Base-by-base conservation (phyloP, 148 eudicot species). In the Selenicereus undatus region DNA sequence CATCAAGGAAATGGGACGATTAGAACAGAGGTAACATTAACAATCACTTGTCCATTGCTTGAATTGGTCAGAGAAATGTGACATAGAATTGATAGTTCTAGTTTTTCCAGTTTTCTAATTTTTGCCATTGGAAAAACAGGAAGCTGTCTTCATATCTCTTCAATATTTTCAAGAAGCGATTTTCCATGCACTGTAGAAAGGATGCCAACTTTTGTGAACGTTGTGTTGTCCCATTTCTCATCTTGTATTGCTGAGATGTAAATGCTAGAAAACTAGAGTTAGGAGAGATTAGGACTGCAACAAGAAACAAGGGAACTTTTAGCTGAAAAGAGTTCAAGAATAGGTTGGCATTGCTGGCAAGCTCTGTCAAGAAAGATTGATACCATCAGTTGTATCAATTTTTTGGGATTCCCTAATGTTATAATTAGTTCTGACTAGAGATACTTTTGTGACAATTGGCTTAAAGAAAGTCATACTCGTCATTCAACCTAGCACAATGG, bases 1-100 rank as follows among this genome's bases (percentile, higher is more conserved):
- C 76, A 92, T 90, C 99, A 93, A 92, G 95, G 99, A 81, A 96
- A 98, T 82, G 88, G 99, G 80, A 96, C 98, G 56, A 96, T 96
- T 77, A 89, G 99, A 83, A 90, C 98, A 66, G 99, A 96, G 98
- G 99, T 96, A 88, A 26, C 56, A 45, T 73, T 95, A 88, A 24
- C 56, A 51, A 73, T 42, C n/a, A 11, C 32, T 27, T 13, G 7
- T 71, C 30, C 26, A 36, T 73, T 69, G 35, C 73, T 71, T 69
- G 51, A 35, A 26, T 29, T 50, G 76, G 35, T 14, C n/a, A 39
- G 6, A 13, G 9, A 13, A 79, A 70, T 79, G 30, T 62, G 42
- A 8, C 11, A 9, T 26, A 51, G 10, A 66, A 36, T 26, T 21
- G 7, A 73, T 24, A 24, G 60, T 54, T 13, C 32, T 22, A 4